Percentiles rank a stretch among this genome's conserved stretches.
Conservation (phyloP, 345 rosid genomes). For the Balakata baccata region DNA sequence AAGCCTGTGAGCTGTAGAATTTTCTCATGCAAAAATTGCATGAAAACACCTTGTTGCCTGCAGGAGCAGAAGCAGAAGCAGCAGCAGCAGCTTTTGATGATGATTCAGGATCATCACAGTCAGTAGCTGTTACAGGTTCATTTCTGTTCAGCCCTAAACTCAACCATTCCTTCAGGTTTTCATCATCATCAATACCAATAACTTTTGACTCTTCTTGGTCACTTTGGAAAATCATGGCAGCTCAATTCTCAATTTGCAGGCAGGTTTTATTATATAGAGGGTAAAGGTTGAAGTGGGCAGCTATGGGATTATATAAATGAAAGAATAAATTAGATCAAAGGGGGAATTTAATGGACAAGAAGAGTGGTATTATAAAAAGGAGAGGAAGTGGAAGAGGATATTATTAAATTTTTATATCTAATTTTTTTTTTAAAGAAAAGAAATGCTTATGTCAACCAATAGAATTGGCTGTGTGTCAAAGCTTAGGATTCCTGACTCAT, state of each 20-base stretch:
- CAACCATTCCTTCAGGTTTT: constrained; percentile 35
- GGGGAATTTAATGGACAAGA: constrained; percentile 24
- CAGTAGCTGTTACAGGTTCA: constrained; percentile 6
- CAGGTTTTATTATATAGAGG: background rate
- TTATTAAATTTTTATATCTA: constrained; percentile 9
- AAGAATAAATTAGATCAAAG: background rate
- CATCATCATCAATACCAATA: constrained; percentile 12
- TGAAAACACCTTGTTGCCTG: constrained; percentile 27
- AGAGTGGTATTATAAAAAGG: constrained; percentile 1
- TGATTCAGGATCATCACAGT: constrained; percentile 8
- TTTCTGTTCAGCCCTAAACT: constrained; percentile 32
- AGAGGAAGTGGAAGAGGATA: constrained; percentile 16
- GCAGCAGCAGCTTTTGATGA: constrained; percentile 13
- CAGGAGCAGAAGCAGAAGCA: constrained; percentile 7
- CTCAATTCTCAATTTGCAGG: background rate
- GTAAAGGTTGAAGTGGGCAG: constrained; percentile 10
- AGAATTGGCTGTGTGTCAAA: constrained; percentile 19
- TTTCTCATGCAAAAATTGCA: constrained; percentile 51
- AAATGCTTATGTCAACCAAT: constrained; percentile 24
- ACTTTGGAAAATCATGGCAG: constrained; percentile 29
- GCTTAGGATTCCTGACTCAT: background rate
- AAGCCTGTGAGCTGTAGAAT: constrained; percentile 50
- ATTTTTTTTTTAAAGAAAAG: background rate
- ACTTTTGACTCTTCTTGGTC: constrained; percentile 21
- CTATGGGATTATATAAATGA: constrained; percentile 19